Evolutionary conservation across 2,329 filamentous ascomycete species (phyloP), one percentile per base, ranked within the genome.

Genomic region (Phialophora tarda): DNA sequence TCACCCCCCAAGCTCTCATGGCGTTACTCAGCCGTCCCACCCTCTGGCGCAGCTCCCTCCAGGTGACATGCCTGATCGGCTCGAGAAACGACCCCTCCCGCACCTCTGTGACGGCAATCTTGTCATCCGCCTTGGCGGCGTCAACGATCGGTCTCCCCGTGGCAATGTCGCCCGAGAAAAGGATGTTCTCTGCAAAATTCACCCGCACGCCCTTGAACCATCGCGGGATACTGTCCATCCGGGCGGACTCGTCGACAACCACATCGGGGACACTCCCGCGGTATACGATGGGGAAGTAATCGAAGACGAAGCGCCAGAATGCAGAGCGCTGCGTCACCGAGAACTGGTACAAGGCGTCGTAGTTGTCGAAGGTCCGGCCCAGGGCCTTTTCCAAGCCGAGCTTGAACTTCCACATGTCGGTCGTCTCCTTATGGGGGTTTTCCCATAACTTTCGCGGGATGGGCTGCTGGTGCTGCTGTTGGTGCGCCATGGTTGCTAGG

Each of bases 141-240:
- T 75, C 75, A 0, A 66, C 66, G 30, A 68, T 57, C 30, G 57
- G 57, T 1, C 86, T 79, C 0, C 89, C 88, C 24, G 41, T 34
- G 34, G 63, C 17, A 26, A 47, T 21, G 50, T 71, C 64, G 11
- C 69, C 70, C 7, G 61, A 65, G 79, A 86, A 93, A 28, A 96
- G 85, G 28, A 92, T 78, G 74, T 95, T 96, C 79, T 96, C 91
- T 4, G 91, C 89, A 75, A 89, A 94, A 74, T 93, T 96, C 72
- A 95, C 77, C 4, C 81, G 79, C 1, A 93, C 83, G 32, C 92
- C 92, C 1, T 86, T 80, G 76, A 95, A 96, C 92, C 92, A 96
- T 48, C 82, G 79, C 0, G 92, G 92, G 4, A 94, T 64, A n/a
- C 3, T 90, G 87, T 84, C 1, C 76, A 96, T 91, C 1, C 88